Evolutionary conservation across 306 rosid species (phyloP), one percentile per base, ranked within the genome.

Genomic region (Castanea sativa): DNA sequence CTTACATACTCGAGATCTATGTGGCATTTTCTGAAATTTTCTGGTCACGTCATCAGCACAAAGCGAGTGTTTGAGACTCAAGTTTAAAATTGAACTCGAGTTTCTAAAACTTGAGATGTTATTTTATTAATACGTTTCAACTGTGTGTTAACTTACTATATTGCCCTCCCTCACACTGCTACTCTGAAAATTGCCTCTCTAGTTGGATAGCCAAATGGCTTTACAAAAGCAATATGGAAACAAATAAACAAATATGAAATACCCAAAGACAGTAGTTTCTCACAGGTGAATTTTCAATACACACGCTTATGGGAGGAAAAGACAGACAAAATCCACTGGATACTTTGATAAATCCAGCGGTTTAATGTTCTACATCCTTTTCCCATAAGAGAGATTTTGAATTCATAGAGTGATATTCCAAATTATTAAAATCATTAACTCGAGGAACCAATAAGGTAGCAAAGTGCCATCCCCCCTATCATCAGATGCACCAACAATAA

Each of bases 151-250:
- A 25, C 27, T 25, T 25, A 25, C 27, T 25, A 25, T 25, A 25
- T 25, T 25, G 27, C 27, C 27, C 27, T 25, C 2, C 27, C 27
- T 25, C 2, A 25, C 27, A 23, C 23, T 23, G 23, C 23, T 23
- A 23, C 23, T 23, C 23, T 23, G 23, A 23, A 23, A 23, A 23
- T 23, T 23, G 23, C 23, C 23, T 23, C 23, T 23, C 23, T 1
- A 23, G 23, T 92, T 81, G 98, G 99, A 85, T 91, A 95, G 76
- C 98, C 99, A 86, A 95, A 95, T 79, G 91, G 81, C 99, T 95
- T 76, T 11, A 83, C 33, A 79, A 12, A 83, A 73, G 73, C 52
- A 59, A 63, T 19, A 23, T 83, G 76, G 56, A 78, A 6, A 78
- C 30, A 84, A 82, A 80, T 5, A 55, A n/a, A 70, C 84, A 59